Conservation (phyloP, 2,329 filamentous ascomycete genomes). For the Fusarium newnesense region DNA sequence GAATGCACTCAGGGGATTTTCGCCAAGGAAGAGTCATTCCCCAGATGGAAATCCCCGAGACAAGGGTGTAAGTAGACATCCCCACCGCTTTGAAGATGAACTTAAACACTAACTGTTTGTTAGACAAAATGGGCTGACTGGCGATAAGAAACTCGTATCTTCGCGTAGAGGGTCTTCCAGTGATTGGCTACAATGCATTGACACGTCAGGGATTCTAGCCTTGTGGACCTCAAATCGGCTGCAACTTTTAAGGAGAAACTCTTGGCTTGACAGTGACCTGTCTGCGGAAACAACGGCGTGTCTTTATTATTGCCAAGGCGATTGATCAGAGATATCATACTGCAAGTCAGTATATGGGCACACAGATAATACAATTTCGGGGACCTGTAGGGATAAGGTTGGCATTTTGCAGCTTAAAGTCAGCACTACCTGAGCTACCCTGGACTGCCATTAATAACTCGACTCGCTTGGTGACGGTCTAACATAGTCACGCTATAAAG, state of each 20-base stretch:
- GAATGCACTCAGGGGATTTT: background rate
- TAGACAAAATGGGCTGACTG: rapidly evolving
- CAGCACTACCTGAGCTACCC: background rate
- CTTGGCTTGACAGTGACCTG: background rate
- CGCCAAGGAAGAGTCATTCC: background rate
- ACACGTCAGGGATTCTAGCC: background rate
- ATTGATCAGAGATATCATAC: background rate
- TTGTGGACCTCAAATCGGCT: background rate
- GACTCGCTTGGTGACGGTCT: background rate
- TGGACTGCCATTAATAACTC: background rate
- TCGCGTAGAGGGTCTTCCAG: rapidly evolving
- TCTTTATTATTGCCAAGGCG: background rate
- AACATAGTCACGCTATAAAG: too few species aligned
- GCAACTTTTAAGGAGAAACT: rapidly evolving
- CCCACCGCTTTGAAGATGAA: rapidly evolving
- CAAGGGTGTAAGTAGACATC: background rate
- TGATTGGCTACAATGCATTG: background rate
- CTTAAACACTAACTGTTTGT: background rate
- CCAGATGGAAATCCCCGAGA: background rate
- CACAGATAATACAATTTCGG: rapidly evolving
- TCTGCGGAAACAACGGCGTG: background rate
- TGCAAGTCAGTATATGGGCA: background rate
- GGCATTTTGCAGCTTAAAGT: rapidly evolving
- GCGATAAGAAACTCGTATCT: rapidly evolving
- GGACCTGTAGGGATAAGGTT: too few species aligned